Conservation (phyloP, 1,139 yeast species). For the Wickerhamiella pararugosa region DNA sequence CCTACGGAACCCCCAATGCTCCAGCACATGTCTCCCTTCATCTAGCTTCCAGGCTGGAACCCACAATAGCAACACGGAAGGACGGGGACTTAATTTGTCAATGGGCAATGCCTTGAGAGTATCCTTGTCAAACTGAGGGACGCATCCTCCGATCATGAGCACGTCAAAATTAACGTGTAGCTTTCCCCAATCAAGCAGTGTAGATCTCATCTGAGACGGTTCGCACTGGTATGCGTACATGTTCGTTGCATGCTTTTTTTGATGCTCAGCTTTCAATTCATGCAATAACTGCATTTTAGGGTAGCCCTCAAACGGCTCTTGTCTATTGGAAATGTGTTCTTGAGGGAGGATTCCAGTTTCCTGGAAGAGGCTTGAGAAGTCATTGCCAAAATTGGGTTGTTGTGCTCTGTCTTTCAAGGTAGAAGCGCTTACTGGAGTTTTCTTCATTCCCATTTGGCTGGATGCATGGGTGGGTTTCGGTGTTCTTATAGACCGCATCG, state of each 20-base stretch:
- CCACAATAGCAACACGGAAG: slow-evolving; percentile 81
- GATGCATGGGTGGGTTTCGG: too few species aligned
- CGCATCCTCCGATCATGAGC: slow-evolving; percentile 77
- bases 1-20: slow-evolving; percentile 62
- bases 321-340: slow-evolving; percentile 45
- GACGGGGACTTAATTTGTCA: slow-evolving; percentile 59
- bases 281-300: slow-evolving; percentile 64
- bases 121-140: slow-evolving; percentile 33
- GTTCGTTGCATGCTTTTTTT: slow-evolving; percentile 40
- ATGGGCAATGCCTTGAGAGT: slow-evolving; percentile 51
- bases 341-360: slow-evolving; percentile 47
- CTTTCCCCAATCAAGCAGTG: slow-evolving; percentile 46
- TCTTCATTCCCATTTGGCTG: too few species aligned
- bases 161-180: slow-evolving; percentile 63
- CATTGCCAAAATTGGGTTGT: slow-evolving; percentile 33
- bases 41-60: slow-evolving; percentile 47
- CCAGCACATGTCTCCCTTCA: slow-evolving; percentile 37
- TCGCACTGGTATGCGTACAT: slow-evolving; percentile 43
- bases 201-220: slow-evolving; percentile 37
- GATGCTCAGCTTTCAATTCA: slow-evolving; percentile 41
- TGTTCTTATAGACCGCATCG: too few species aligned
- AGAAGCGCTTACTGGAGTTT: not conserved
- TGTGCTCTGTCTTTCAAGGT: not conserved
- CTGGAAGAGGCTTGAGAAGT: slow-evolving; percentile 55
- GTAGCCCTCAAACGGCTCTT: slow-evolving; percentile 61